Base-by-base conservation (phyloP, 176 grass and related monocot species). In the Oryza glaberrima region DNA sequence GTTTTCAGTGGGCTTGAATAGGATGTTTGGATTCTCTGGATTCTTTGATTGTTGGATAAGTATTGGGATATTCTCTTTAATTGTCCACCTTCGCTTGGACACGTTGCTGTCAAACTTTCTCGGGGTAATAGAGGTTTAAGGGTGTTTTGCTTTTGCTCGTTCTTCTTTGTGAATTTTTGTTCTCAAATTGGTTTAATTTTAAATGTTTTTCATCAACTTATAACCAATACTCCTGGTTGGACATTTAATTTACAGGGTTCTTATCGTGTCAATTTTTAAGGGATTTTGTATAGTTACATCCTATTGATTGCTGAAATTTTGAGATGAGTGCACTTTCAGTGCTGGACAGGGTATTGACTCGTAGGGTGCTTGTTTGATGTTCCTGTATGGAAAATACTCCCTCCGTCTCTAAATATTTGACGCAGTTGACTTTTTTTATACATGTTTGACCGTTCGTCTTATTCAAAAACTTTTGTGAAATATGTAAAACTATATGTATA, bases 101-200 rank as follows among this genome's bases (percentile, higher is more conserved):
- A 30, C 22, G 56, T 78, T 65, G 17, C n/a, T 81, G 60, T 75
- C 64, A 68, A 23, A 20, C 78, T 82, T 65, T 66, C 54, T 28
- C n/a, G 1, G n/a, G 9, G 38, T 2, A 71, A 52, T 77, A n/a
- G 19, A 83, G 23, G 30, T 70, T 73, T 51, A 11, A 68, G 3
- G 36, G 23, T 23, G 28, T 70, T 70, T 35, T 82, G 43, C 69
- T 75, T 14, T 74, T 68, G 11, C 20, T 23, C 6, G n/a, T 85
- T 76, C 26, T 45, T 44, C 56, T 17, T 46, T 11, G 9, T 35
- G 40, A 41, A 34, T 46, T 44, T 11, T 72, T 1, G 5, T 12
- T 13, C 8, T 36, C 17, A 30, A 19, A 38, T 26, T 17, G 16
- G 2, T 48, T 61, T 63, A 26, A 19, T 70, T 66, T 48, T 22